These are phyloP conservation scores for Skeletonema costatum DNA, from an alignment of 108 stramenopile species.

Conservation along the genomic window DNA sequence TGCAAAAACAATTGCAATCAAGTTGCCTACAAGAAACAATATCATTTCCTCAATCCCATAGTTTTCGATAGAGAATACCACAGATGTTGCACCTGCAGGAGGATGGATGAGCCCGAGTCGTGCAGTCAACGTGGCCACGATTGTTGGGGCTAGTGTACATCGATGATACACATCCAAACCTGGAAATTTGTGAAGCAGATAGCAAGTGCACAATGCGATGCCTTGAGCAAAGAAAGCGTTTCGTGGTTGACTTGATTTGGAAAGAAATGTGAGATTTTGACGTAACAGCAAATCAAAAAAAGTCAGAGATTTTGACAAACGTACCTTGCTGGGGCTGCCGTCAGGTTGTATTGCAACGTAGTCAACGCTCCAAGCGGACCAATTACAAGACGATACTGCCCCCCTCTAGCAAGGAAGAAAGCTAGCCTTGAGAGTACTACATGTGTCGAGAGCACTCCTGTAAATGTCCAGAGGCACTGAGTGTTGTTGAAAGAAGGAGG, in stretches of 20 bases:
- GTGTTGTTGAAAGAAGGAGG: slow-evolving; percentile 11
- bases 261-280: no score
- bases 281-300: no score
- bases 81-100: slow-evolving; percentile 20
- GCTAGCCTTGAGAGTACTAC: slow-evolving; percentile 6
- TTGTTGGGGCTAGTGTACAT: slow-evolving; percentile 17
- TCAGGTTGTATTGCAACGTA: slow-evolving; percentile 20
- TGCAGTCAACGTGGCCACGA: slow-evolving; percentile 7
- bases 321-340: slow-evolving; percentile 18
- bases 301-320: no score
- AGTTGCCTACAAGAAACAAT: slow-evolving; percentile 11
- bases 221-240: slow-evolving; percentile 24
- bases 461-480: slow-evolving; percentile 29
- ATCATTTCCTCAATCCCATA: not conserved
- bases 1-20: slow-evolving; percentile 6
- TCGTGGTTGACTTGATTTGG: slow-evolving; percentile 11
- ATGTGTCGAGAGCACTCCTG: slow-evolving; percentile 8
- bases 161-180: not conserved
- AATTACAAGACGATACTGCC: not conserved
- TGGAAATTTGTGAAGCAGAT: not conserved
- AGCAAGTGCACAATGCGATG: slow-evolving; percentile 4
- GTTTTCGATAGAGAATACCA: slow-evolving; percentile 4
- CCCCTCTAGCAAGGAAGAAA: not conserved
- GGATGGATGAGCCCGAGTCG: slow-evolving; percentile 23
- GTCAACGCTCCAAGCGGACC: slow-evolving; percentile 25